Evolutionary conservation across 805 yeast species (phyloP).

Genomic region (Yarrowia divulgata): DNA sequence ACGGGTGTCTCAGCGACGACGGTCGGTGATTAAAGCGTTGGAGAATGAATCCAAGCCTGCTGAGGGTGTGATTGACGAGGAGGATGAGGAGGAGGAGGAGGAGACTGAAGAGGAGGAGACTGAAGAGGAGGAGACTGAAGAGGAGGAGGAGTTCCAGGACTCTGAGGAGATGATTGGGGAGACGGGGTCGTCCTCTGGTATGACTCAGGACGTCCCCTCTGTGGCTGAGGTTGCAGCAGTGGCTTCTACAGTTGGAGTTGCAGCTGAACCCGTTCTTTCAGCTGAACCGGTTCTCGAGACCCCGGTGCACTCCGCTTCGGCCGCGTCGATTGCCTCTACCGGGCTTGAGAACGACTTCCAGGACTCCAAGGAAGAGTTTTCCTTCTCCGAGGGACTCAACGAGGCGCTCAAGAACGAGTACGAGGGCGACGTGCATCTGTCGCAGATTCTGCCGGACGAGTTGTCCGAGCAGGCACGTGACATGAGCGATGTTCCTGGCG

Average conservation of each 20-base stretch:
- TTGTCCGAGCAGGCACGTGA: constrained; percentile 23
- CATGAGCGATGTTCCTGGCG: constrained; percentile 23
- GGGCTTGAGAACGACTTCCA: constrained; percentile 12
- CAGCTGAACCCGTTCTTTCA: background rate
- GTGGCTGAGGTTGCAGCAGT: constrained; percentile 9
- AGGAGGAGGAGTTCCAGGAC: constrained; percentile 10
- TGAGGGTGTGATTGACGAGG: constrained; percentile 35
- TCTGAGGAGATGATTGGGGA: background rate
- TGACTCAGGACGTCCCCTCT: background rate
- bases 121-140: background rate
- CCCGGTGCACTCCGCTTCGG: constrained; percentile 5
- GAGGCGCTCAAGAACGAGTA: constrained; percentile 33
- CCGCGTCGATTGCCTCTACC: background rate
- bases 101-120: background rate
- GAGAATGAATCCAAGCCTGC: constrained; percentile 40
- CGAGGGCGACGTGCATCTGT: constrained; percentile 16
- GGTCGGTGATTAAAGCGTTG: constrained; percentile 42
- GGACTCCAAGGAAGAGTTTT: constrained; percentile 35
- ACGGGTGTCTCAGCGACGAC: constrained; percentile 43
- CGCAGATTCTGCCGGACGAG: constrained; percentile 31
- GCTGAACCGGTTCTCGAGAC: background rate
- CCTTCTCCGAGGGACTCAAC: constrained; percentile 18
- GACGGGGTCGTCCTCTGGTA: no score
- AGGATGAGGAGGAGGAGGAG: constrained; percentile 39
- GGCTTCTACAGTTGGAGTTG: constrained; percentile 3